Conservation (phyloP, 192 early-diverging fungal species). For the Backusella sp. region DNA sequence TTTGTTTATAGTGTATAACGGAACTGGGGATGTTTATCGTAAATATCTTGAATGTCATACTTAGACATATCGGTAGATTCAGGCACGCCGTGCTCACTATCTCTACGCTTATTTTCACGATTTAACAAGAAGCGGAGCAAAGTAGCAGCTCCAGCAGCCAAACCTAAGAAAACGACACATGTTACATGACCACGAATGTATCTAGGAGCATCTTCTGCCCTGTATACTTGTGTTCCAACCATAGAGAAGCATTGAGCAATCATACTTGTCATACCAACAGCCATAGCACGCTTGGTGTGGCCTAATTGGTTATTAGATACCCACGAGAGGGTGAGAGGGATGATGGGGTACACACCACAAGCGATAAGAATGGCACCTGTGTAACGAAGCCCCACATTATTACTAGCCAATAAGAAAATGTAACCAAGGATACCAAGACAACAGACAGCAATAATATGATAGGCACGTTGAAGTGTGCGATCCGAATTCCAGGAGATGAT, state of each 20-base stretch:
- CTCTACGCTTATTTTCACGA: slow-evolving; percentile 33
- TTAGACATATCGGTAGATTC: slow-evolving; percentile 6
- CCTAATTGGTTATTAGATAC: slow-evolving; percentile 61
- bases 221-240: slow-evolving; percentile 61
- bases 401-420: slow-evolving; percentile 40
- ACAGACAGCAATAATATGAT: slow-evolving; percentile 36
- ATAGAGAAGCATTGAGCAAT: slow-evolving; percentile 51
- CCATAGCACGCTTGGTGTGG: slow-evolving; percentile 58
- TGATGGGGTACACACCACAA: slow-evolving; percentile 43
- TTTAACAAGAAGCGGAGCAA: slow-evolving; percentile 24
- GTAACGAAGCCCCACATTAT: slow-evolving; percentile 32
- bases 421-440: slow-evolving; percentile 41
- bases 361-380: slow-evolving; percentile 28
- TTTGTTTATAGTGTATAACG: slow-evolving; percentile 7
- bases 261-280: slow-evolving; percentile 48
- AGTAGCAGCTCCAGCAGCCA: slow-evolving; percentile 19
- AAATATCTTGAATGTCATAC: background rate
- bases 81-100: slow-evolving; percentile 11
- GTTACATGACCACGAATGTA: slow-evolving; percentile 47
- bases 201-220: slow-evolving; percentile 44
- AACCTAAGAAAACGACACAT: slow-evolving; percentile 21
- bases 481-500: slow-evolving; percentile 47
- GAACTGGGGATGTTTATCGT: slow-evolving; percentile 4
- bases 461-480: slow-evolving; percentile 44
- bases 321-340: slow-evolving; percentile 49